Evolutionary conservation across 139 green algal genomes (phyloP).

Genomic region (Microglena sp.): DNA sequence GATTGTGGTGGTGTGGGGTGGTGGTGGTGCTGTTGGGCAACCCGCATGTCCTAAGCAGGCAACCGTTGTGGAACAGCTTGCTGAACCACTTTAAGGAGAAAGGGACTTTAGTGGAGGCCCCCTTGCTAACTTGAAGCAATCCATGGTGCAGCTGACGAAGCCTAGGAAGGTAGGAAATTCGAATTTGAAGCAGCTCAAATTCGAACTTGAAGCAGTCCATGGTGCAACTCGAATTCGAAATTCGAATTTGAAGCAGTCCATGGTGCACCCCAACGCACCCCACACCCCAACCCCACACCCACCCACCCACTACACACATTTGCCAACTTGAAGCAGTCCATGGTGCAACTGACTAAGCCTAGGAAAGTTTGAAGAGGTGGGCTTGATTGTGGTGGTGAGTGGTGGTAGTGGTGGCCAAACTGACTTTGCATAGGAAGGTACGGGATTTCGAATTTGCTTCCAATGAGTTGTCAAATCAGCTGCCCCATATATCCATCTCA

Average conservation of each 20-base stretch:
- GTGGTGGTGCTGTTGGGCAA: slow-evolving; percentile 96
- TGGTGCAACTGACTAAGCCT: slow-evolving; percentile 70
- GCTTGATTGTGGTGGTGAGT: not conserved
- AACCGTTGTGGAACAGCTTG: slow-evolving; percentile 84
- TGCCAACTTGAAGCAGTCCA: slow-evolving; percentile 80
- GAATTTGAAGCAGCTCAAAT: no score
- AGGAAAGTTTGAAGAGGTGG: slow-evolving; percentile 20
- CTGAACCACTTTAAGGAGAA: slow-evolving; percentile 83
- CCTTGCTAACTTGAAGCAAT: slow-evolving; percentile 84
- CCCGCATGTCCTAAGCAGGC: slow-evolving; percentile 50
- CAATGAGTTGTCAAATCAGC: no score
- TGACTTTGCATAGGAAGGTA: no score
- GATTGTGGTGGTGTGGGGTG: no score
- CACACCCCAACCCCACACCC: no score
- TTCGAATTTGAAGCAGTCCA: no score
- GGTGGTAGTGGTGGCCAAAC: not conserved
- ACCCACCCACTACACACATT: no score
- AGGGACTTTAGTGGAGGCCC: slow-evolving; percentile 84
- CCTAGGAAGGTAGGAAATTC: slow-evolving; percentile 46
- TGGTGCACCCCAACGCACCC: no score
- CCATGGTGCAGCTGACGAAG: slow-evolving; percentile 70
- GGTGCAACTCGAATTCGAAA: no score
- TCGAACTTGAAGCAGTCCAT: no score
- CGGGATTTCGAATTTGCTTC: no score
- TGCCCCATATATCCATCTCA: no score